Evolutionary conservation across 2,329 filamentous ascomycete species (phyloP), one percentile per base, ranked within the genome.

Genomic region (Diaporthe vexans): DNA sequence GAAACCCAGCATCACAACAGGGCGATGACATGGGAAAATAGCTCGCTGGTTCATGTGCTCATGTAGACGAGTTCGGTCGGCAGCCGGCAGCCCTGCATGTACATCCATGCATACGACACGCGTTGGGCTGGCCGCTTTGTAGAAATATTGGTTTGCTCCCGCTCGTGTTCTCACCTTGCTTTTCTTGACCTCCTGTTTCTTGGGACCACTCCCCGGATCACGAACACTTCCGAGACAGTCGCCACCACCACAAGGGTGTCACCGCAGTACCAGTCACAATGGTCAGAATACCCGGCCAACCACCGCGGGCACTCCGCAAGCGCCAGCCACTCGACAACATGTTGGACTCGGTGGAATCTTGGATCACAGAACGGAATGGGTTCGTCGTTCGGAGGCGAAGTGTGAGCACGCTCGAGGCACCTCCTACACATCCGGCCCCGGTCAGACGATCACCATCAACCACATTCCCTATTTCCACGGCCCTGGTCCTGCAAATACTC

Each of bases 271-370:
- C 43, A 67, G 43, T 68, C 33, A 68, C 48, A 68, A 68, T 68
- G 63, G 63, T 37, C n/a, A 68, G 48, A 68, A 68, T 68, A 11
- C 63, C 63, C 8, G 48, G 63, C 33, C 63, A 68, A 24, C 33
- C 48, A 54, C 63, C 46, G 15, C 63, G 63, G 26, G 46, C 63
- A 15, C 63, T 24, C 15, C 63, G 48, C 33, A 54, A 33, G 63
- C 48, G 63, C 48, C 63, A 68, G 40, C 63, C 63, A 9, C 63
- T 68, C n/a, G 63, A 68, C 63, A 68, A 68, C 48, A 68, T 68
- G 63, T 40, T 68, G 48, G 63, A 68, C 63, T 54, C 46, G 33
- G 63, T 68, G 8, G 48, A 68, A 51, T 68, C 63, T 0, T 68
- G 63, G 63, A 40, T 68, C 63, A 26, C 48, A 26, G 33, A 37